Evolutionary conservation across 1,284 basidiomycete species (phyloP), one percentile per base, ranked within the genome.

Genomic region (Tilletia setariae): DNA sequence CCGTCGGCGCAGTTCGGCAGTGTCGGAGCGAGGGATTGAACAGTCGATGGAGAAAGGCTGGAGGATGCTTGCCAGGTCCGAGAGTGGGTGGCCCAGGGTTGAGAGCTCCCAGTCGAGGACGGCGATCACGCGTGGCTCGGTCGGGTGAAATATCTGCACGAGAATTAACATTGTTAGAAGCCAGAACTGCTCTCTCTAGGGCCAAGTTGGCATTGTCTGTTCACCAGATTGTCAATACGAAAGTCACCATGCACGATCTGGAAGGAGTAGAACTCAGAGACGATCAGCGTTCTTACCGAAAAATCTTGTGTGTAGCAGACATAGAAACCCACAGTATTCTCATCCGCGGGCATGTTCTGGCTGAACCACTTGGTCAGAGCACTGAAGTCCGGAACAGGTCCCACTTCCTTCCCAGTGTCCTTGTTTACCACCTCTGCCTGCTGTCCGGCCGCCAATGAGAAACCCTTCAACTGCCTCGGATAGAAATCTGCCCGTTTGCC

Each of bases 101-200:
- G 92, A 94, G 44, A 98, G 85, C 81, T 98, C 94, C 94, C 94
- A 98, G 82, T 98, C 94, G 63, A 98, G 84, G 53, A 98, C 93
- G 1, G 92, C 94, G 76, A 98, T 94, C 1, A 98, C 93, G 61
- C 88, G 86, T 69, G 94, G 92, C 83, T 96, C 90, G 1, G 90
- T 93, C 0, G 91, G 91, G 79, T 97, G 94, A 84, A 94, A 98
- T 70, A 98, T 88, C 46, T 66, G 8, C 8, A n/a, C n/a, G n/a
- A n/a, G n/a, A n/a, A n/a, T n/a, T n/a, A n/a, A n/a, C n/a, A n/a
- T n/a, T n/a, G n/a, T n/a, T n/a, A n/a, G n/a, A n/a, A n/a, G n/a
- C n/a, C n/a, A n/a, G n/a, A n/a, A n/a, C n/a, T n/a, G n/a, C n/a
- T n/a, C n/a, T n/a, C n/a, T n/a, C n/a, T n/a, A n/a, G n/a, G n/a